Conservation (phyloP, 108 stramenopile genomes). For the Aurantiochytrium sp. region DNA sequence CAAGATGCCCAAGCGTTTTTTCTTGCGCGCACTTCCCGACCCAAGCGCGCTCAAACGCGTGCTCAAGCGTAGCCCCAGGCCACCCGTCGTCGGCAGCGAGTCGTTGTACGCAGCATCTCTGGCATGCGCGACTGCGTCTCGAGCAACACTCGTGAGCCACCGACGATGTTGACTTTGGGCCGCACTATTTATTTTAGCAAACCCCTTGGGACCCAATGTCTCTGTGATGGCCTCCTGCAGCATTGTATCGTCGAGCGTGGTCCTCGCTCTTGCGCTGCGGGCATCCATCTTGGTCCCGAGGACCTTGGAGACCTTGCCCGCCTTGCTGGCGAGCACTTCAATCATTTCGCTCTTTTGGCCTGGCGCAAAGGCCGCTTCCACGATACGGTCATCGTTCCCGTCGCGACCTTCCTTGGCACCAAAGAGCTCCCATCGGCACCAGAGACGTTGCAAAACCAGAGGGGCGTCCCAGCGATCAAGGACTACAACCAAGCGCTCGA, state of each 20-base stretch:
- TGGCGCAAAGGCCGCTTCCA: background rate
- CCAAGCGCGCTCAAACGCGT: background rate
- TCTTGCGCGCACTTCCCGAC: background rate
- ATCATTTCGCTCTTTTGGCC: background rate
- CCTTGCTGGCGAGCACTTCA: background rate
- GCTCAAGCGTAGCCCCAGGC: background rate
- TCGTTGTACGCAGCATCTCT: background rate
- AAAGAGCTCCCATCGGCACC: conserved; percentile 7
- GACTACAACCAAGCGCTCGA: background rate
- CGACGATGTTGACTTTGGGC: background rate
- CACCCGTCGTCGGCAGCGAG: background rate
- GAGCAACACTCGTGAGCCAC: background rate
- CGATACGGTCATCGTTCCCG: background rate
- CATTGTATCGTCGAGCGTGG: background rate
- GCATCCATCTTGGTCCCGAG: background rate
- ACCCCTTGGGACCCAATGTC: background rate
- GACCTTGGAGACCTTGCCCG: background rate
- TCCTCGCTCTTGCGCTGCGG: too few relatives aligned
- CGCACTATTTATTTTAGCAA: background rate
- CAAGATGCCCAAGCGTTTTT: background rate
- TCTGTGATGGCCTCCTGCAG: background rate
- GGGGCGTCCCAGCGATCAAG: background rate
- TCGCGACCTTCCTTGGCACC: background rate
- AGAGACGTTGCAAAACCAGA: background rate
- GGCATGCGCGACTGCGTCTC: background rate